These are phyloP conservation scores for Yamadazyma olivae DNA, from an alignment of 805 yeast species.

Conservation along the genomic window DNA sequence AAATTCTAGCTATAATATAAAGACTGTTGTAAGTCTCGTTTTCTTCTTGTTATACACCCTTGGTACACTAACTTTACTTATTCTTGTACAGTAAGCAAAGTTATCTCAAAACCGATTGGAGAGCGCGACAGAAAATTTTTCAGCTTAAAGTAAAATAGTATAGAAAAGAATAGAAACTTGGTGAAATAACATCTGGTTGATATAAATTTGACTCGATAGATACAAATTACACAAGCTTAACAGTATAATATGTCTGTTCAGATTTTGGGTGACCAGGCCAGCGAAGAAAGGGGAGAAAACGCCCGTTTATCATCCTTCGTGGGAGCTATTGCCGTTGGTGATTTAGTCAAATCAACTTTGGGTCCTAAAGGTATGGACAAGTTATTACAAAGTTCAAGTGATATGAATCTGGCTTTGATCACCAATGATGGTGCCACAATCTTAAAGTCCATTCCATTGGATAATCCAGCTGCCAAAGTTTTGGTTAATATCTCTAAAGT, in stretches of 20 bases:
- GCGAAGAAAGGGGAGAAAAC: slow-evolving; percentile 96
- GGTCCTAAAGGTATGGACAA: slow-evolving; percentile 99
- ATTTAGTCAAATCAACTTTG: slow-evolving; percentile 85
- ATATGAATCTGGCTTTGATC: slow-evolving; percentile 67
- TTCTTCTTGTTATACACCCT: too few species aligned
- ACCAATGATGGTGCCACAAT: slow-evolving; percentile 99
- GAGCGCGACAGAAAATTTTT: too few species aligned
- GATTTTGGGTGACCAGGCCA: slow-evolving; percentile 94
- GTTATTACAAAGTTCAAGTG: slow-evolving; percentile 79
- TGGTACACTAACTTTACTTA: too few species aligned
- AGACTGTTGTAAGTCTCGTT: too few species aligned
- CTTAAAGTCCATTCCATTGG: slow-evolving; percentile 87
- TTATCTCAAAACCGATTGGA: too few species aligned
- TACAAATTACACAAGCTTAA: too few species aligned
- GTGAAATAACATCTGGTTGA: background rate
- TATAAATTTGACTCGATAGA: background rate
- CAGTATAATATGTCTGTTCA: slow-evolving; percentile 78
- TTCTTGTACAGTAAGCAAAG: too few species aligned
- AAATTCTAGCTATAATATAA: too few species aligned
- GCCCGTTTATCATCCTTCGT: slow-evolving; percentile 97
- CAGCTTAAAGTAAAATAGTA: too few species aligned
- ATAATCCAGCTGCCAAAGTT: slow-evolving; percentile 96
- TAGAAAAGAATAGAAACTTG: background rate
- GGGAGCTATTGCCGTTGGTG: slow-evolving; percentile 99
- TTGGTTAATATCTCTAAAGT: slow-evolving; percentile 92